These are phyloP conservation scores for Sclerotinia glacialis DNA, from an alignment of 2,329 filamentous ascomycete genomes.

Conservation along the genomic window DNA sequence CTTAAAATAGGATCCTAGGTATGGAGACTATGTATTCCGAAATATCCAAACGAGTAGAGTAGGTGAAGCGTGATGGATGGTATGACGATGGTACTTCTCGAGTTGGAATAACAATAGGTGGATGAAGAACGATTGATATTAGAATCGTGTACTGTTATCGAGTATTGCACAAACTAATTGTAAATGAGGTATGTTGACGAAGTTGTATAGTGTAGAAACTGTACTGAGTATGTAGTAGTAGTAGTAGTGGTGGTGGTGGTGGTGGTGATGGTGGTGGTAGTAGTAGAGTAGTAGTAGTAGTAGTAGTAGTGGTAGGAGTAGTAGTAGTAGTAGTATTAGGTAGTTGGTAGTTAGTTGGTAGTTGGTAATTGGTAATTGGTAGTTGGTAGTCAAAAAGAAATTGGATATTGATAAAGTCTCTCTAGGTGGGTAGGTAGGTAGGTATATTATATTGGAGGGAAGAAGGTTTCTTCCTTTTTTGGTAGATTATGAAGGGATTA, in stretches of 20 bases:
- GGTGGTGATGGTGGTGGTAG: too few species aligned
- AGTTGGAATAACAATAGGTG: not conserved
- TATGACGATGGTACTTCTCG: conserved; percentile 2
- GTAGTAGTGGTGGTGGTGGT: not conserved
- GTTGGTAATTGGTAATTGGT: too few species aligned
- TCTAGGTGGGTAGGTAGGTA: not conserved
- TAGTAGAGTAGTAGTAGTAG: too few species aligned
- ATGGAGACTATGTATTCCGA: not conserved
- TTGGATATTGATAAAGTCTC: not conserved
- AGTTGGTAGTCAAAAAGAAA: not conserved
- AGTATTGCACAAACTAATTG: not conserved
- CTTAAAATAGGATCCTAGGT: not conserved
- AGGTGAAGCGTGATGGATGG: not conserved
- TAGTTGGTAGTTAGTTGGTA: too few species aligned
- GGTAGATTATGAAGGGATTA: not conserved
- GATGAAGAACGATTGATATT: not conserved
- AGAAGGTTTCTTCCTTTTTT: not conserved
- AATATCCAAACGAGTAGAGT: conserved; percentile 23
- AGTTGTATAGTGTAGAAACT: conserved; percentile 11
- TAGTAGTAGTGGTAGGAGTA: too few species aligned
- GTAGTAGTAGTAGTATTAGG: too few species aligned
- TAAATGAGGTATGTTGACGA: not conserved
- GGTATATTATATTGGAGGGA: not conserved
- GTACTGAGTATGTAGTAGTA: not conserved
- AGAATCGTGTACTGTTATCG: not conserved